phyloP scores from a whole-genome alignment of 1,284 basidiomycete genomes.

The Trichosporon sp. region DNA sequence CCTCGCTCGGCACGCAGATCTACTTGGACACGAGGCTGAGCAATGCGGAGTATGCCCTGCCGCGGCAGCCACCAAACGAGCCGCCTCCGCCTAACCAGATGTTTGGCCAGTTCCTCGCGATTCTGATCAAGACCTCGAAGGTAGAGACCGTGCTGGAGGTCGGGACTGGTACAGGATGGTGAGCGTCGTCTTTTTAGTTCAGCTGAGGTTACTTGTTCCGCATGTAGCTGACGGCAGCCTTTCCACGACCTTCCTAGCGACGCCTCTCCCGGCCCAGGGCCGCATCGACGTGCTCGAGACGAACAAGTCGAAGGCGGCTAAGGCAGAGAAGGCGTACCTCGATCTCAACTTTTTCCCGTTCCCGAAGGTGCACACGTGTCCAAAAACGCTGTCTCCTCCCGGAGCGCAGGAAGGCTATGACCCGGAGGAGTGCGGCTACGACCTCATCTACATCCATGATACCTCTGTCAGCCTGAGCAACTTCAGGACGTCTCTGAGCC shows the following conservation, averaged over 20 bases:
- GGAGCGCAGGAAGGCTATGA: constrained; percentile 23
- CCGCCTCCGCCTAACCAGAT: background rate
- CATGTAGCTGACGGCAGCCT: constrained; percentile 20
- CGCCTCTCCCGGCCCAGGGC: constrained; percentile 33
- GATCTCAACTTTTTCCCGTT: constrained; percentile 41
- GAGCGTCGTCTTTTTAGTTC: constrained; percentile 12
- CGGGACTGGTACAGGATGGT: constrained; percentile 40
- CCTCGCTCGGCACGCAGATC: background rate
- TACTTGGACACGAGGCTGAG: background rate
- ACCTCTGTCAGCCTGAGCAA: constrained; percentile 37
- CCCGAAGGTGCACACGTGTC: constrained; percentile 38
- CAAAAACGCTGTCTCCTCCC: constrained; percentile 23
- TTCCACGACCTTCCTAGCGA: constrained; percentile 38
- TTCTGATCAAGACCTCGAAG: constrained; percentile 31
- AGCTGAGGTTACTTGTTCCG: background rate
- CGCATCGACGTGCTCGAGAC: constrained; percentile 44
- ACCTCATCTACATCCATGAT: constrained; percentile 45
- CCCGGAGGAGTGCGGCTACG: constrained; percentile 30
- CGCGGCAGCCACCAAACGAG: background rate
- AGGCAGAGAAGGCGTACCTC: constrained; percentile 39
- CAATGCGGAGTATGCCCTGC: background rate
- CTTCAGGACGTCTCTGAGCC: constrained; percentile 32
- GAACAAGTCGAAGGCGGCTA: constrained; percentile 29
- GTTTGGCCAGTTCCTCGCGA: constrained; percentile 36
- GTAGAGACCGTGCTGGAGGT: constrained; percentile 42